Evolutionary conservation across 371 early-diverging fungal genomes (phyloP).

Genomic region (Modicella reniformis): DNA sequence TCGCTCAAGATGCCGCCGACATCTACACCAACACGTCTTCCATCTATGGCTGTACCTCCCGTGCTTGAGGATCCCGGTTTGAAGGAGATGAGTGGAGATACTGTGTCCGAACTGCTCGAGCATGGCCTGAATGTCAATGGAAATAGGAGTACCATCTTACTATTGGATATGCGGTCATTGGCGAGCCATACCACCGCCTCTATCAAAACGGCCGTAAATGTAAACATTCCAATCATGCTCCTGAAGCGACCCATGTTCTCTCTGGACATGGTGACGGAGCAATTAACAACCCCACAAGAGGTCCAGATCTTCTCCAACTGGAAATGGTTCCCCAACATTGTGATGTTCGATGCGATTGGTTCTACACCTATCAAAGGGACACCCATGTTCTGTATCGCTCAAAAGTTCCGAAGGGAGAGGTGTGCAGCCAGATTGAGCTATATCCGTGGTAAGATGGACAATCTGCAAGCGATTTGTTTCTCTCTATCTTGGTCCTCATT

Average conservation of each 20-base stretch:
- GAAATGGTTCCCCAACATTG: conserved; percentile 59
- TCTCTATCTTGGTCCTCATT: not conserved
- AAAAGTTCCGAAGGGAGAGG: conserved; percentile 54
- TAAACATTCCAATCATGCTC: conserved; percentile 70
- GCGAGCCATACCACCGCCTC: conserved; percentile 59
- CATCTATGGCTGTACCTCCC: conserved; percentile 4
- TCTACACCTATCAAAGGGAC: conserved; percentile 55
- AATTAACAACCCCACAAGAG: conserved; percentile 61
- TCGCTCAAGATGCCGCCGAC: conserved; percentile 18
- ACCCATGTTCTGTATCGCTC: conserved; percentile 58
- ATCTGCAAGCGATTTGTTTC: conserved; percentile 3
- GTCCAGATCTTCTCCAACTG: conserved; percentile 57
- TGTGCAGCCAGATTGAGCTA: conserved; percentile 59
- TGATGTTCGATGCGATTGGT: conserved; percentile 67
- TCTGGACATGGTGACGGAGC: conserved; percentile 65
- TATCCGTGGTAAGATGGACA: conserved; percentile 58
- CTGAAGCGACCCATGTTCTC: conserved; percentile 69
- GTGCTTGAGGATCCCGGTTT: conserved; percentile 16
- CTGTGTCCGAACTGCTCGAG: conserved; percentile 29
- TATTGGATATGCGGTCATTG: conserved; percentile 68
- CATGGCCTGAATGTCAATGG: conserved; percentile 7
- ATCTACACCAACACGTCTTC: conserved; percentile 19
- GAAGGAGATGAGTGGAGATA: conserved; percentile 18
- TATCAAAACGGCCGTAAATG: conserved; percentile 60
- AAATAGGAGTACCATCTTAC: conserved; percentile 36